Base-by-base conservation (phyloP, 2,329 filamentous ascomycete species). In the Drechslera avenae region DNA sequence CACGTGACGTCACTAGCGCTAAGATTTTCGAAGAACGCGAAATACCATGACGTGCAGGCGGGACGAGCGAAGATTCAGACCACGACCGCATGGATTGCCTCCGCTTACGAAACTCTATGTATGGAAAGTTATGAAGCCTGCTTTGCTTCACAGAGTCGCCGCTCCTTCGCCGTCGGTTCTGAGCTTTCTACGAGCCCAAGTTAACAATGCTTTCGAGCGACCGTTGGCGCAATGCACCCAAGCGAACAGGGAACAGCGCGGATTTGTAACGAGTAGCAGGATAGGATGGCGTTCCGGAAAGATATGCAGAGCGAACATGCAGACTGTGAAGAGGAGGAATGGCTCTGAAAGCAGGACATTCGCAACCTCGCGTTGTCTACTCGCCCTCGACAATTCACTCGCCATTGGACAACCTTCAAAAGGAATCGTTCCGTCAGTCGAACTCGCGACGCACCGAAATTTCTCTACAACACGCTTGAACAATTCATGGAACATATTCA, bases 91-190 rank as follows among this genome's bases (percentile, higher is more conserved):
- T 70, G 68, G 68, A 70, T 64, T 53, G 57, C 43, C 54, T 56
- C 39, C 51, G 50, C 18, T 59, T 60, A 59, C 56, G 33, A 40
- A 40, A 45, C n/a, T 28, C 28, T 49, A 33, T 52, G 48, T 56
- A 57, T 51, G 63, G 54, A 64, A 62, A 73, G 69, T 66, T 62
- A 74, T 74, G 72, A 70, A 67, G 64, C 60, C 64, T 49, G 62
- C 60, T 44, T 60, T 64, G 58, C 65, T 73, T 56, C 65, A 57
- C 54, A 62, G 56, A 54, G 54, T 67, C 45, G 57, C 63, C 39
- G 64, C 64, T 45, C 73, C 73, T 35, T 75, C 72, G 56, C 64
- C 71, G 7, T 63, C 64, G 39, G 71, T 74, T 16, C 53, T 75
- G 57, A 70, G 60, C 62, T 75, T 74, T 57, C 62, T 75, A 36